A percentile compares a stretch with the other conserved stretches of the same genome.
These are phyloP conservation scores for Aciculosporium take DNA, from an alignment of 2,329 filamentous ascomycete genomes.

Conservation along the genomic window DNA sequence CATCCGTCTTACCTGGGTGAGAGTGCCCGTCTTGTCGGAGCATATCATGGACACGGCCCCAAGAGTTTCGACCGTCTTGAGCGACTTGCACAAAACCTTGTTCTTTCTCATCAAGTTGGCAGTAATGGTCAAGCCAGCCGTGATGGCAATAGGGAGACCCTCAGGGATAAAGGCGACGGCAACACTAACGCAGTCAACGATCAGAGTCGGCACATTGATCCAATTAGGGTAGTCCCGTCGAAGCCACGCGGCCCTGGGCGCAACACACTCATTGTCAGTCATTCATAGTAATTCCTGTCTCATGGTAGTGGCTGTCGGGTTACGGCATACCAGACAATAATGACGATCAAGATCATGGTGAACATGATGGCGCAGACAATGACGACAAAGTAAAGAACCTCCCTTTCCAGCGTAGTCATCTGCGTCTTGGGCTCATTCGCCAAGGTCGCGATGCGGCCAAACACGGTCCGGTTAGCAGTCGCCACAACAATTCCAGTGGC, in stretches of 20 bases:
- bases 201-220: slow-evolving; percentile 58
- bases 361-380: slow-evolving; percentile 57
- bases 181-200: slow-evolving; percentile 58
- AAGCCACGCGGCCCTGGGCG: slow-evolving; percentile 51
- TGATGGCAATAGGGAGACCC: slow-evolving; percentile 55
- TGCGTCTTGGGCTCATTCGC: slow-evolving; percentile 55
- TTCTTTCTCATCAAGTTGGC: slow-evolving; percentile 66
- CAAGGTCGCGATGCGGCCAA: slow-evolving; percentile 60
- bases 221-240: slow-evolving; percentile 50
- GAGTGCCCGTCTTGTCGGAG: slow-evolving; percentile 63
- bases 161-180: slow-evolving; percentile 67
- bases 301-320: background rate
- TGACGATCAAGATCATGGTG: slow-evolving; percentile 47
- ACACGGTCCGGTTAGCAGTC: slow-evolving; percentile 59
- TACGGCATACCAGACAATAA: slow-evolving; percentile 50
- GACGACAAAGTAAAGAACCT: slow-evolving; percentile 57
- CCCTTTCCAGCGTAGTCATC: slow-evolving; percentile 55
- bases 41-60: slow-evolving; percentile 61
- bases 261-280: background rate
- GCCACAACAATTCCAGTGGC: slow-evolving; percentile 54
- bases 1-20: slow-evolving; percentile 35
- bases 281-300: background rate
- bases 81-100: slow-evolving; percentile 64
- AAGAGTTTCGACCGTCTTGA: slow-evolving; percentile 66
- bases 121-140: slow-evolving; percentile 58